Percentiles rank a stretch among this genome's conserved stretches.
These are phyloP conservation scores for Leccinum ochraceum DNA, from an alignment of 768 basidiomycete species.

Conservation along the genomic window DNA sequence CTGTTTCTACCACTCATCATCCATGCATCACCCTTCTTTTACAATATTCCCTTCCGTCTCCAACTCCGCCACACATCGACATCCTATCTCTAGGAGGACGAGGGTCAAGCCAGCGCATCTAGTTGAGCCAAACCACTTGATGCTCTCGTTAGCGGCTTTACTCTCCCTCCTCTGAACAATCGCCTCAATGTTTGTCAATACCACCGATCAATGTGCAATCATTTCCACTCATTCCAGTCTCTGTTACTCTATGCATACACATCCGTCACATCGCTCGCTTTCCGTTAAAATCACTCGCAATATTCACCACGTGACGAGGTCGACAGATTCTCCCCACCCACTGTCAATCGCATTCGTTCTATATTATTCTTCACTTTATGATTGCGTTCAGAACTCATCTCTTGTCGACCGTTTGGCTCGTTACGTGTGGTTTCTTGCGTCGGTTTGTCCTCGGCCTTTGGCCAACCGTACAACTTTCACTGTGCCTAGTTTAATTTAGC, in stretches of 20 bases:
- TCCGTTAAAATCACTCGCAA: slow-evolving; percentile 43
- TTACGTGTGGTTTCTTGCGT: slow-evolving; percentile 37
- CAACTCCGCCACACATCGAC: slow-evolving; percentile 51
- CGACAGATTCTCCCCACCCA: slow-evolving; percentile 51
- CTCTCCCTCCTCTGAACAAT: slow-evolving; percentile 17
- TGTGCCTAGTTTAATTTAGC: slow-evolving; percentile 37
- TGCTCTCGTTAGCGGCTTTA: slow-evolving; percentile 13
- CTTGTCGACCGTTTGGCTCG: slow-evolving; percentile 39
- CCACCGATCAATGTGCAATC: slow-evolving; percentile 34
- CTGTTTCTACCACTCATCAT: slow-evolving; percentile 64
- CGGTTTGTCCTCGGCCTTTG: slow-evolving; percentile 28
- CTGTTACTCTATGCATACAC: slow-evolving; percentile 60
- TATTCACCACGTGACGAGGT: slow-evolving; percentile 51
- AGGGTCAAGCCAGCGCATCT: slow-evolving; percentile 16
- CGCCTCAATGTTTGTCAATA: slow-evolving; percentile 17
- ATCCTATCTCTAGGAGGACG: slow-evolving; percentile 41
- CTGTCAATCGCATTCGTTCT: slow-evolving; percentile 56
- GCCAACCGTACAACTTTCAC: slow-evolving; percentile 28
- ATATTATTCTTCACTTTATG: slow-evolving; percentile 87
- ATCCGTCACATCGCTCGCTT: slow-evolving; percentile 50
- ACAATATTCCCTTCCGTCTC: slow-evolving; percentile 52
- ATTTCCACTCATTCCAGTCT: slow-evolving; percentile 42
- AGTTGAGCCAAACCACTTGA: slow-evolving; percentile 25
- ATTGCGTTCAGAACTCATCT: slow-evolving; percentile 41
- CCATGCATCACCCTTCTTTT: slow-evolving; percentile 62